Evolutionary conservation across 2,329 filamentous ascomycete species (phyloP).

Genomic region (Fusarium azukiicola): DNA sequence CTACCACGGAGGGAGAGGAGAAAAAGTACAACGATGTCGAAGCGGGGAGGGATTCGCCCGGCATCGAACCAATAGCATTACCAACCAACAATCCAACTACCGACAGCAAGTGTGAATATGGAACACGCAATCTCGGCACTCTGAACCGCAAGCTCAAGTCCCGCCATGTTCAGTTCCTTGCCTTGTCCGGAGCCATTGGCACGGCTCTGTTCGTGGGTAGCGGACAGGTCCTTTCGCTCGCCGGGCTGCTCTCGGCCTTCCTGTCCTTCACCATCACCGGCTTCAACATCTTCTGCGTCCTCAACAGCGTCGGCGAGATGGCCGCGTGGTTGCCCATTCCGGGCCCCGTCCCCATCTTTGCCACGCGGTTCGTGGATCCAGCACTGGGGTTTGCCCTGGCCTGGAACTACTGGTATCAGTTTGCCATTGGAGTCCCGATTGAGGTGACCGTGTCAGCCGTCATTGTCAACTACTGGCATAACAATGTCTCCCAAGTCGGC

Average conservation of each 20-base stretch:
- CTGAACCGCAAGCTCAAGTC: constrained; percentile 39
- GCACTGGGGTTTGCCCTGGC: constrained; percentile 68
- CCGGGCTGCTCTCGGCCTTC: constrained; percentile 13
- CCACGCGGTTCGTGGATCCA: constrained; percentile 74
- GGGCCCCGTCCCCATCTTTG: constrained; percentile 19
- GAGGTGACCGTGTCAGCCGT: constrained; percentile 79
- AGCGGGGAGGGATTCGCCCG: constrained; percentile 29
- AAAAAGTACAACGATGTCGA: constrained; percentile 31
- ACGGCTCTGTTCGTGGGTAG: constrained; percentile 22
- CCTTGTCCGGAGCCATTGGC: constrained; percentile 22
- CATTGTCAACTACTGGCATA: constrained; percentile 80
- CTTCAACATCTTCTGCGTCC: constrained; percentile 19
- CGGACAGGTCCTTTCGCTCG: constrained; percentile 17
- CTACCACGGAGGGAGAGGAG: constrained; percentile 31
- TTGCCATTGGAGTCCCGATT: constrained; percentile 77
- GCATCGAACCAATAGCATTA: constrained; percentile 37
- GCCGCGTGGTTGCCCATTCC: constrained; percentile 36
- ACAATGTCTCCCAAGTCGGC: constrained; percentile 46
- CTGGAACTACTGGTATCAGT: constrained; percentile 83
- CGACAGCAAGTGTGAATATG: constrained; percentile 32
- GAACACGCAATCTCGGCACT: constrained; percentile 40
- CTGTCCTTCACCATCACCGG: constrained; percentile 18
- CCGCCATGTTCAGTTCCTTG: constrained; percentile 26
- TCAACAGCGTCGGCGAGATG: constrained; percentile 26
- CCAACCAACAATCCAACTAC: constrained; percentile 28